Conservation (phyloP, 495 filamentous ascomycete genomes). For the Aspergillus kassunensis region DNA sequence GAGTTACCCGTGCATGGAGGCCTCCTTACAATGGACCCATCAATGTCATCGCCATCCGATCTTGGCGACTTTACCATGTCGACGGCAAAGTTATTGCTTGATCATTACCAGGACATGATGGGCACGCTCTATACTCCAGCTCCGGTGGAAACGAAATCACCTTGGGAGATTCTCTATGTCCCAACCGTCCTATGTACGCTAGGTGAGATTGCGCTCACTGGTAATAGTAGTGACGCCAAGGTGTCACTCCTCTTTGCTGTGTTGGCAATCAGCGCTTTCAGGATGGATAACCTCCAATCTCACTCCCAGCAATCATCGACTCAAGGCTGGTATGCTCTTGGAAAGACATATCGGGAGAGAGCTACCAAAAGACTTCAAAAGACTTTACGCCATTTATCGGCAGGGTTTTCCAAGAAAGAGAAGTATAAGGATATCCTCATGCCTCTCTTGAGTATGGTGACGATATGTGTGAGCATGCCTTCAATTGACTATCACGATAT, state of each 20-base stretch:
- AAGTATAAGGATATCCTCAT: conserved; percentile 12
- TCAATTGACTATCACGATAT: not conserved
- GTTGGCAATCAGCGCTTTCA: conserved; percentile 8
- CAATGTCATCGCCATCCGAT: not conserved
- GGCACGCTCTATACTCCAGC: conserved; percentile 1
- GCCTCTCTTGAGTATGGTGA: conserved; percentile 13
- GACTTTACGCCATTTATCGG: conserved; percentile 2
- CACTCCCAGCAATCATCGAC: not conserved
- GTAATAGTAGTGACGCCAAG: conserved; percentile 6
- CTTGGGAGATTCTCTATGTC: conserved; percentile 9
- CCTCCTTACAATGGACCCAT: not conserved
- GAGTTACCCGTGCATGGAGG: not conserved
- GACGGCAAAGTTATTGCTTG: conserved; percentile 2
- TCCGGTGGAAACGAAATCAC: conserved; percentile 3
- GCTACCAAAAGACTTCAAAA: conserved; percentile 2
- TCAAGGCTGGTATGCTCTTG: conserved; percentile 1
- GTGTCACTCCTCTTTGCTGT: conserved; percentile 8
- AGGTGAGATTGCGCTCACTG: conserved; percentile 7
- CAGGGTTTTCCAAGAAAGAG: not conserved
- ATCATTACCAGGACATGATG: conserved; percentile 5
- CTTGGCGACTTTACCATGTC: conserved; percentile 4
- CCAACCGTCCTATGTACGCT: conserved; percentile 6
- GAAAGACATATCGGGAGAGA: conserved; percentile 3
- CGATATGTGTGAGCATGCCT: not conserved
- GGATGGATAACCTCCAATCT: not conserved